Base-by-base conservation (phyloP, 805 yeast genomes). In the Lipomyces starkeyi region DNA sequence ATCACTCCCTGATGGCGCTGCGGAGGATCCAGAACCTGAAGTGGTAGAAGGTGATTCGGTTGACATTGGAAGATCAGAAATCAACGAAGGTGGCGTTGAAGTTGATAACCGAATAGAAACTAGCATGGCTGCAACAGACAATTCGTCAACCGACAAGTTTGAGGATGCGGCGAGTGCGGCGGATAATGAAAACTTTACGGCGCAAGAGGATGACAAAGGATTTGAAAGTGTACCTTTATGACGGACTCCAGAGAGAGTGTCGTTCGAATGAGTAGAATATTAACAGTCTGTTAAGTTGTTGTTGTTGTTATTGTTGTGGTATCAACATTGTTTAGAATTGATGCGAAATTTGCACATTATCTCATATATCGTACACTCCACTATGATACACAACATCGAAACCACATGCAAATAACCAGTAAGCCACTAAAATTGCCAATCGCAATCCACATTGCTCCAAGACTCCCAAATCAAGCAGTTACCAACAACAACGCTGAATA, bases 161-260 rank as follows among this genome's bases (percentile, higher is more conserved):
- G 70, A 63, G 63, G 70, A 67, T 29, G 65, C 66, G 17, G 57
- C 37, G 57, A 62, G 63, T 13, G 53, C 58, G 37, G 61, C 57
- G 20, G 65, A 52, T 11, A 58, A 34, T 43, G 64, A 57, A n/a
- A 13, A 9, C 13, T 27, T 3, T 13, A 17, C 55, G 17, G 32
- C 20, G 32, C 55, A 35, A 4, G 43, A 27, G 2, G 66, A 59
- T 13, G 63, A 58, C 7, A 59, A 55, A 61, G 25, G 62, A 27
- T 69, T 59, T 60, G 72, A 67, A 37, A 59, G 59, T 14, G 62
- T 66, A 29, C 56, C 56, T 25, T 22, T 53, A 53, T 53, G 56
- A 53, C 34, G 56, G 17, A n/a, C 8, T 8, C 22, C 11, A 43
- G 20, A 43, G 1, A 43, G 22, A 8, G 49, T 43, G 52, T 58